Evolutionary conservation across 208 protist species (phyloP), one percentile per base, ranked within the genome.

Genomic region (Trypanosoma rangeli): DNA sequence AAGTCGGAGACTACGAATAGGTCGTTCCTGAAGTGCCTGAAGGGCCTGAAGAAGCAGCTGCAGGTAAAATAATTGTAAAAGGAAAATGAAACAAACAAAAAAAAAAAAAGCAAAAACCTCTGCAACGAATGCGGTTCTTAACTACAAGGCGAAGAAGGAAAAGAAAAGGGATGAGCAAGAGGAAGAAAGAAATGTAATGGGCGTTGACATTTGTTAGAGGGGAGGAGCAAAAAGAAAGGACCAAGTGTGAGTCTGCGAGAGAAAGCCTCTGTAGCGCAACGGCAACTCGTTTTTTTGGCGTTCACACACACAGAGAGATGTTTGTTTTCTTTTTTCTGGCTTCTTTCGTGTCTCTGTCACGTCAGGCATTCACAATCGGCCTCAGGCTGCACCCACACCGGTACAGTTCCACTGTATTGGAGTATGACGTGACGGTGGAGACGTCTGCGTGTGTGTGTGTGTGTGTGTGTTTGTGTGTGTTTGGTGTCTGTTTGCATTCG

Each of bases 1-100:
- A 76, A 76, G 15, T 44, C 67, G 15, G 64, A 73, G 55, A 64
- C 84, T 35, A 70, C 72, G 42, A 79, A 69, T 60, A 54, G n/a
- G 24, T 70, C 79, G 13, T 73, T 60, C n/a, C 68, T 79, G 70
- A 70, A 73, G 37, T 76, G 78, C 52, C 56, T 92, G 35, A 81
- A 77, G 68, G 73, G 84, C 44, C 68, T 95, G 64, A 85, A 93
- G 64, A 93, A 93, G 70, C 74, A 72, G 35, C 84, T 95, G 58
- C 80, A 89, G 24, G 55, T 24, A 72, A 28, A 54, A 42, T 58
- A n/a, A 58, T 16, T 18, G n/a, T 26, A 28, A 56, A 44, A 60
- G 48, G 35, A 52, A 55, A 33, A n/a, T 20, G 54, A 74, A 74
- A 58, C 8, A 58, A 55, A 20, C 39, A 60, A 49, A 35, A 28